Evolutionary conservation across 441 rosid species (phyloP), one percentile per base, ranked within the genome.

Genomic region (Melastoma candidum): DNA sequence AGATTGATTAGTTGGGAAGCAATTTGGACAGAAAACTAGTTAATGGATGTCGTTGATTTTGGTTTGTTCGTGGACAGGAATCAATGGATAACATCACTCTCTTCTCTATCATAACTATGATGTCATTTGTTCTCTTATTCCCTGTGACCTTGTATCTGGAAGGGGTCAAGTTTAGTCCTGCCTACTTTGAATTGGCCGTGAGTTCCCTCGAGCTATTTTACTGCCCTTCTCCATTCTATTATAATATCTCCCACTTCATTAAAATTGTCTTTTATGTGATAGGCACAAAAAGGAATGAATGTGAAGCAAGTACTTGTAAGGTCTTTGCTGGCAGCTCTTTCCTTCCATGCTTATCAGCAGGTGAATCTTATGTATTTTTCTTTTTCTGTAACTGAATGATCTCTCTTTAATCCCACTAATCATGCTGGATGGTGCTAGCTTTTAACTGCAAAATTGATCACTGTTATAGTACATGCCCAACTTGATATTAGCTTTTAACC

Each of bases 281-380:
- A 62, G 66, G 59, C 66, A 1, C 59, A 41, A 27, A 58, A 93
- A 96, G 96, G 96, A 22, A 68, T 93, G 76, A 82, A 93, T 74
- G 81, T 83, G 68, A 77, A 82, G 71, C 66, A 81, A 59, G 65
- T 89, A 43, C 77, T 72, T 39, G 54, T 60, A 13, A 76, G 93
- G 78, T 78, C 97, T 56, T 77, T 93, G 46, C 32, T 89, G 4
- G 97, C 96, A 39, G 94, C 97, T 7, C 82, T 93, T 53, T 81
- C 81, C 73, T 93, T 84, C 87, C 99, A 93, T 68, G 99, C 97
- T 22, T 93, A 93, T 73, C 99, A 93, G 71, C 99, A 89, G 89
- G 97, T 84, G 57, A 74, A 70, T 55, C 51, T 51, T 46, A 44
- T 22, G 5, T 17, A 53, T 47, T 26, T 11, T 26, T 49, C n/a